Percentiles rank a stretch among this genome's conserved stretches.
Evolutionary conservation across 805 yeast genomes (phyloP).

Genomic region (Cyberlindnera petersonii): DNA sequence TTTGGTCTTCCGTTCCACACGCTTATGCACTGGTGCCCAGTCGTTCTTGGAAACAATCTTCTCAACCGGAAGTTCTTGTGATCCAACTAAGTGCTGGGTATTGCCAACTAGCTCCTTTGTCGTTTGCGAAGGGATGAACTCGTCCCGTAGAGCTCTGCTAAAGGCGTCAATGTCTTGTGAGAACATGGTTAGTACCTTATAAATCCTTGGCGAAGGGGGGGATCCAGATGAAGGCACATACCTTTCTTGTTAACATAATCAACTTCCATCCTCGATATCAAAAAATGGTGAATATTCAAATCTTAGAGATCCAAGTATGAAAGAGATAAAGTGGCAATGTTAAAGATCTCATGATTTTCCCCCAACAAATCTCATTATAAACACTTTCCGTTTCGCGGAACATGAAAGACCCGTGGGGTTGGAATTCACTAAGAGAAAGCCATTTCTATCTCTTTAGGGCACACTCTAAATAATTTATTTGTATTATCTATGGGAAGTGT

Average conservation of each 20-base stretch:
- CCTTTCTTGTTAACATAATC: constrained; percentile 9
- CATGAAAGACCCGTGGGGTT: too few species aligned
- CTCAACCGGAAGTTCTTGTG: constrained; percentile 23
- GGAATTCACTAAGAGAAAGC: too few species aligned
- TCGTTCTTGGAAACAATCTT: constrained; percentile 41
- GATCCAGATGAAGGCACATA: not conserved
- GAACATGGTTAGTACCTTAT: not conserved
- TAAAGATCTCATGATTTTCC: too few species aligned
- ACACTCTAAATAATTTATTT: too few species aligned
- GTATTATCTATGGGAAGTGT: too few species aligned
- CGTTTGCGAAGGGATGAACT: constrained; percentile 2
- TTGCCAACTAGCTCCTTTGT: constrained; percentile 4
- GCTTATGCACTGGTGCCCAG: constrained; percentile 42
- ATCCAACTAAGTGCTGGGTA: constrained; percentile 9
- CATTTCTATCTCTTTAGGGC: too few species aligned
- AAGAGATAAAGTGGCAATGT: too few species aligned
- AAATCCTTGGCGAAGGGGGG: not conserved
- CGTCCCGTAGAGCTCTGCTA: constrained; percentile 12
- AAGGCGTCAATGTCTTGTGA: constrained; percentile 15
- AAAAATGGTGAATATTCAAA: too few species aligned
- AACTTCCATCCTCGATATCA: constrained; percentile 1
- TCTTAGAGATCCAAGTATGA: too few species aligned
- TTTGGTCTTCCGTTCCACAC: constrained; percentile 10
- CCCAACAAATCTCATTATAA: too few species aligned
- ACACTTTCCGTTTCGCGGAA: too few species aligned